phyloP scores from a whole-genome alignment of 2,329 filamentous ascomycete species.

The Fusarium coffeatum region DNA sequence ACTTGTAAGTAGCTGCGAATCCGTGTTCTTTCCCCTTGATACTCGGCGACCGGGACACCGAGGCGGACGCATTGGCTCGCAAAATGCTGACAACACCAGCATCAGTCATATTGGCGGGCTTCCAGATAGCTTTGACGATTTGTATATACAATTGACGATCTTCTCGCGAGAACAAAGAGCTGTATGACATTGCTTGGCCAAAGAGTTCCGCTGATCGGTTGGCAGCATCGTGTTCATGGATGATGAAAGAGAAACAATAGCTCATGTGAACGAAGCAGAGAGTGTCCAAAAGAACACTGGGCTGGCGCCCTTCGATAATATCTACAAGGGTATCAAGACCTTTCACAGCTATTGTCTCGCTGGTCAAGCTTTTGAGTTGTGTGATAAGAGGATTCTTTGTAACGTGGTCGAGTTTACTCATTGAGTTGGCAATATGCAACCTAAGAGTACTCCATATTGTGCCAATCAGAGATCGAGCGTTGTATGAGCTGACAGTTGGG shows the following conservation, averaged over 20 bases:
- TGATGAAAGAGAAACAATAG: conserved; percentile 62
- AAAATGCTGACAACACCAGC: conserved; percentile 48
- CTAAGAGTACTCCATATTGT: conserved; percentile 60
- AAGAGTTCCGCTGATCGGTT: conserved; percentile 57
- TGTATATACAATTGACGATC: conserved; percentile 56
- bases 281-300: conserved; percentile 56
- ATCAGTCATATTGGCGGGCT: conserved; percentile 53
- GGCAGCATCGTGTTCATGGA: conserved; percentile 56
- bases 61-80: conserved; percentile 30
- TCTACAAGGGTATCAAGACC: conserved; percentile 57
- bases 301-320: conserved; percentile 54
- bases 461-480: conserved; percentile 53
- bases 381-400: conserved; percentile 57
- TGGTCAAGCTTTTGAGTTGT: conserved; percentile 55
- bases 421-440: conserved; percentile 59
- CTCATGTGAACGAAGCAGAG: conserved; percentile 65
- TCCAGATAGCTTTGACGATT: conserved; percentile 61
- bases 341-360: conserved; percentile 53
- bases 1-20: conserved; percentile 47
- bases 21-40: conserved; percentile 59
- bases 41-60: conserved; percentile 42
- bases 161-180: conserved; percentile 52
- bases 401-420: conserved; percentile 56
- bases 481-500: conserved; percentile 45
- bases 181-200: conserved; percentile 60